Evolutionary conservation across 1,284 basidiomycete genomes (phyloP).

Genomic region (Porogramme epimiltina): DNA sequence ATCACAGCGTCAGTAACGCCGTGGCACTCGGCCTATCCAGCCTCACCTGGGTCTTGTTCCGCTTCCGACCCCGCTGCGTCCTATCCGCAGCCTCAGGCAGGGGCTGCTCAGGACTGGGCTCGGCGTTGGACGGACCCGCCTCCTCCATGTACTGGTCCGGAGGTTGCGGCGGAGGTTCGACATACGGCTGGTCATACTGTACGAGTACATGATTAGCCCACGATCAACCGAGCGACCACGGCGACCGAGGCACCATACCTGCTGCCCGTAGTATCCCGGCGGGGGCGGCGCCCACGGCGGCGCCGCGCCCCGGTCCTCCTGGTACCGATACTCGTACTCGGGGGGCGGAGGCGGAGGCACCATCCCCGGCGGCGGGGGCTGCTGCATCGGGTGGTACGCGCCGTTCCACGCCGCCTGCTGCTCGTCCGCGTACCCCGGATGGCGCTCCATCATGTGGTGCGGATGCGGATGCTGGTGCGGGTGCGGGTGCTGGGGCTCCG

Average conservation of each 20-base stretch:
- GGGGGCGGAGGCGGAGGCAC: conserved; percentile 35
- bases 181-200: conserved; percentile 46
- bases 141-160: conserved; percentile 50
- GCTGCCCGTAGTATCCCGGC: conserved; percentile 60
- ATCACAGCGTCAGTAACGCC: conserved; percentile 11
- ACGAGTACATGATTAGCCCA: neutral
- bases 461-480: too few species aligned
- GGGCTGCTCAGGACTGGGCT: conserved; percentile 33
- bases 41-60: conserved; percentile 56
- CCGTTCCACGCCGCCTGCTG: conserved; percentile 41
- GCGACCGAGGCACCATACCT: conserved; percentile 33
- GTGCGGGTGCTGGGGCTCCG: too few species aligned
- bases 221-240: neutral
- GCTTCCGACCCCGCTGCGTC: conserved; percentile 57
- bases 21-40: too few species aligned
- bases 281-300: conserved; percentile 43
- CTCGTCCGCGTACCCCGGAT: conserved; percentile 49
- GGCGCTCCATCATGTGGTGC: conserved; percentile 47
- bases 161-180: conserved; percentile 39
- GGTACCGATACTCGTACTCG: conserved; percentile 54
- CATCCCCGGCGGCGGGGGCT: conserved; percentile 45
- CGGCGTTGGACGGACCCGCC: conserved; percentile 44
- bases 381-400: conserved; percentile 42
- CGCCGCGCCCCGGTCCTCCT: conserved; percentile 52
- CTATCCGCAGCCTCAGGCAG: conserved; percentile 36